Evolutionary conservation across 1,284 basidiomycete species (phyloP).

Genomic region (Pseudozyma tsukubaensis): DNA sequence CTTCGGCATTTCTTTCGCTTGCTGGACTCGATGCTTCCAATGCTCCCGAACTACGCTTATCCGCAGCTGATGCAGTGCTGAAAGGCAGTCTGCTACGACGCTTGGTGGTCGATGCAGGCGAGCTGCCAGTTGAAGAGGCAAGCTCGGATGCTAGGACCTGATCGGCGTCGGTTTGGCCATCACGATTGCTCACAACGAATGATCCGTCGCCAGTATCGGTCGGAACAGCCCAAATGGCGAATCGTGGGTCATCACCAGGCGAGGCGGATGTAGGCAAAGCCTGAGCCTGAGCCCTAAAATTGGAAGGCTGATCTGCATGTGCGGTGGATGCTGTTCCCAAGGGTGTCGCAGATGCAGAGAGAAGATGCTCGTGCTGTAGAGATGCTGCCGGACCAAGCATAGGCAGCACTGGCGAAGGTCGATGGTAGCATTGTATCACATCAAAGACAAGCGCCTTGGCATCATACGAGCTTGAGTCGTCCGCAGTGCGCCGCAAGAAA

Average conservation of each 20-base stretch:
- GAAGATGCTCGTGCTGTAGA: neutral
- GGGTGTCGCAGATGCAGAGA: constrained; percentile 1
- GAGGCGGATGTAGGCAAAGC: constrained; percentile 40
- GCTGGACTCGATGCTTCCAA: constrained; percentile 9
- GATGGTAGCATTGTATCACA: constrained; percentile 51
- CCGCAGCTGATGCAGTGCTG: constrained; percentile 4
- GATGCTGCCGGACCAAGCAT: neutral
- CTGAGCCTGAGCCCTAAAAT: constrained; percentile 40
- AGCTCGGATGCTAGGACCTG: constrained; percentile 7
- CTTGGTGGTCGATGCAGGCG: constrained; percentile 18
- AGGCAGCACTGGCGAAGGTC: constrained; percentile 3
- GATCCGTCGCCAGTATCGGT: constrained; percentile 29
- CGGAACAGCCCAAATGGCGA: constrained; percentile 58
- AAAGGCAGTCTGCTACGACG: constrained; percentile 29
- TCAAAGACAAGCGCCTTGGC: constrained; percentile 48
- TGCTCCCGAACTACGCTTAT: constrained; percentile 1
- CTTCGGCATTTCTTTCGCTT: constrained; percentile 7
- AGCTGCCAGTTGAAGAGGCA: constrained; percentile 11
- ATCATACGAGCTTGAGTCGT: neutral
- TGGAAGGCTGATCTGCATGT: constrained; percentile 6
- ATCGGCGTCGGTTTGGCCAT: constrained; percentile 25
- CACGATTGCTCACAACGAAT: constrained; percentile 38
- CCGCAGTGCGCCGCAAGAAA: constrained; percentile 6
- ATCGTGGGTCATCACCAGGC: constrained; percentile 60
- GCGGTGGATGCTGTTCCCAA: neutral